phyloP scores from a whole-genome alignment of 805 yeast genomes.

The Starmerella vitae region DNA sequence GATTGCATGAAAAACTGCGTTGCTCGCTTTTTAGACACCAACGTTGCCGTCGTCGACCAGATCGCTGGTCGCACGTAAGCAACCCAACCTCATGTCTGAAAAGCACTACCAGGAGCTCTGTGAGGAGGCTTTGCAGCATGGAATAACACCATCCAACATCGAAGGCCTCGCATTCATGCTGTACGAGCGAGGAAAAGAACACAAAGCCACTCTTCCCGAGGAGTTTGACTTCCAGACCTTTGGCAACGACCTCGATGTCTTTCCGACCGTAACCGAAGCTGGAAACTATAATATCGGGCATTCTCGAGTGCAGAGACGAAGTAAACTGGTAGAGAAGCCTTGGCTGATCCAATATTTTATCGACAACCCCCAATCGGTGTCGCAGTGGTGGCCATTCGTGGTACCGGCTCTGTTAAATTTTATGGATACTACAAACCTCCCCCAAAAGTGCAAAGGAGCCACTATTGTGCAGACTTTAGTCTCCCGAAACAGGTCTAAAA shows the following conservation, averaged over 20 bases:
- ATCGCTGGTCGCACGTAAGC: no score
- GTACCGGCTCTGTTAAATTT: slow-evolving; percentile 25
- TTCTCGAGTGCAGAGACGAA: no score
- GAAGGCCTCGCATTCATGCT: no score
- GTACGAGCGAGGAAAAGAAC: no score
- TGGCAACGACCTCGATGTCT: no score
- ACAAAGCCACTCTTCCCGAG: no score
- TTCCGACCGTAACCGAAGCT: no score
- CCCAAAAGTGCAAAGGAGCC: slow-evolving; percentile 21
- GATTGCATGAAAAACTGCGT: slow-evolving; percentile 68
- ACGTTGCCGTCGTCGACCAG: slow-evolving; percentile 60
- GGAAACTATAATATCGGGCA: no score
- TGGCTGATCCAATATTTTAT: slow-evolving; percentile 16
- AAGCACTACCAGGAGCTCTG: no score
- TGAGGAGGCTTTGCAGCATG: no score
- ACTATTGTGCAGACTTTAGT: slow-evolving; percentile 11
- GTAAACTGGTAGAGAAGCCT: slow-evolving; percentile 1
- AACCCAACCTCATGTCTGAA: not conserved
- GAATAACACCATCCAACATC: no score
- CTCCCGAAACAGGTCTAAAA: slow-evolving; percentile 4
- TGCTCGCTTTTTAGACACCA: slow-evolving; percentile 75
- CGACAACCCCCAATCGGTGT: not conserved
- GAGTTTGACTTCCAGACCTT: no score
- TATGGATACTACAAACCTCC: slow-evolving; percentile 23
- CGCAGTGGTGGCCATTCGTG: slow-evolving; percentile 24